Evolutionary conservation across 2,329 filamentous ascomycete genomes (phyloP), one percentile per base, ranked within the genome.

Genomic region (Pseudocercospora pini-densiflorae): DNA sequence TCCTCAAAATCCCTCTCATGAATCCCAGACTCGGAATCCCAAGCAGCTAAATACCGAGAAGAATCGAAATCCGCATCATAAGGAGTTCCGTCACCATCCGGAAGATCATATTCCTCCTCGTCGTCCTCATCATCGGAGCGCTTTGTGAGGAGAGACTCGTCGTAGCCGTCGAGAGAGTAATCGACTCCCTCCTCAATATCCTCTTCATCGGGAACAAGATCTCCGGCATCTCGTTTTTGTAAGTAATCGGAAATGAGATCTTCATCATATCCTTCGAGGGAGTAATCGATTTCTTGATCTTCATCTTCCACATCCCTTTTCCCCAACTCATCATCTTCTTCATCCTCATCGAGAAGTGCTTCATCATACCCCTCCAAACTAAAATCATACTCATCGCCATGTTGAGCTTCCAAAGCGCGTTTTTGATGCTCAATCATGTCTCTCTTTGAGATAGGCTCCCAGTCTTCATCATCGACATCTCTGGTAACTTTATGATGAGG

Each of bases 1-100:
- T 62, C 61, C 5, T 53, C 51, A 33, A 59, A 59, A 24, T 63
- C 61, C 9, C 54, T 40, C 24, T 58, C 57, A 3, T n/a, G 40
- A 24, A 51, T 57, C 40, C 40, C 40, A 6, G 16, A 19, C 5
- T 63, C 36, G 2, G 45, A 33, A 24, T 47, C 54, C 61, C 61
- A 63, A 51, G 23, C 21, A 2, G 31, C 9, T 14, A 63, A 53
- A 40, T 63, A 49, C 21, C 21, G 36, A 7, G 5, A 16, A 0
- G 53, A 19, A 7, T 57, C 29, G n/a, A 57, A 57, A 27, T 57
- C 53, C 27, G 53, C 53, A 23, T 57, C 27, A 9, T 57, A 57
- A 16, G 53, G 23, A n/a, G 24, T 27, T n/a, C 53, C 53, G 12
- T 55, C 51, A 16, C 27, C 51, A n/a, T 9, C 9, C 14, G 51